phyloP scores from a whole-genome alignment of 257 asterid species.

The Solanum bulbocastanum region DNA sequence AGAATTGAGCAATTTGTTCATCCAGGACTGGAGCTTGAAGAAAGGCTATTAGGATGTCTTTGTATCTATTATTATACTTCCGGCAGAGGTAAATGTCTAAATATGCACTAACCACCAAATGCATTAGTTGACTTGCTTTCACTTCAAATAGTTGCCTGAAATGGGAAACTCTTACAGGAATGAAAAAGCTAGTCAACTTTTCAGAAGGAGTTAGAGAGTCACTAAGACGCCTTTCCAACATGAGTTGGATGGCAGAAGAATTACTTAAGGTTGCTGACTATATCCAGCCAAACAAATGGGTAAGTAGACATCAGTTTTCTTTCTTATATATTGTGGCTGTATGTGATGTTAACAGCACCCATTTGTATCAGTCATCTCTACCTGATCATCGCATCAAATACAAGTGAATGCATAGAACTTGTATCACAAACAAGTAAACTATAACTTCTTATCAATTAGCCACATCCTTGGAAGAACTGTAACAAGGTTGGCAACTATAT shows the following conservation, averaged over 20 bases:
- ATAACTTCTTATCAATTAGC: neutral
- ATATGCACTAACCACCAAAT: neutral
- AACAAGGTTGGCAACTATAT: neutral
- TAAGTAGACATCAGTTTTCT: conserved; percentile 23
- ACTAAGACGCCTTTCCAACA: conserved; percentile 71
- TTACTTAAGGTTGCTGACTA: conserved; percentile 85
- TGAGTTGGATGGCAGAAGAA: conserved; percentile 96
- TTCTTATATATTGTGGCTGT: neutral
- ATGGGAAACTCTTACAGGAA: conserved; percentile 30
- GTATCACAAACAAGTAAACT: neutral
- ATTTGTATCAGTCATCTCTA: neutral
- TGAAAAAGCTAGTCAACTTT: conserved; percentile 64
- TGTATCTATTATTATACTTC: conserved; percentile 80
- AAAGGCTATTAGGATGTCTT: conserved; percentile 76
- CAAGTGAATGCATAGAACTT: neutral
- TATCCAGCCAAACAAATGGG: conserved; percentile 94
- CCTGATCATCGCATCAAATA: neutral
- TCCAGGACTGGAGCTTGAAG: conserved; percentile 89
- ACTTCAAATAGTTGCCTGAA: neutral
- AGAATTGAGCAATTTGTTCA: conserved; percentile 64
- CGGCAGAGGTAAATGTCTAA: conserved; percentile 48
- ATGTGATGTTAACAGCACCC: neutral
- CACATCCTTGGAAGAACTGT: neutral
- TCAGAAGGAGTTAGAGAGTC: conserved; percentile 89
- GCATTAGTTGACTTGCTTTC: neutral